phyloP scores from a whole-genome alignment of 805 yeast genomes.

The Clavispora phyllophila region DNA sequence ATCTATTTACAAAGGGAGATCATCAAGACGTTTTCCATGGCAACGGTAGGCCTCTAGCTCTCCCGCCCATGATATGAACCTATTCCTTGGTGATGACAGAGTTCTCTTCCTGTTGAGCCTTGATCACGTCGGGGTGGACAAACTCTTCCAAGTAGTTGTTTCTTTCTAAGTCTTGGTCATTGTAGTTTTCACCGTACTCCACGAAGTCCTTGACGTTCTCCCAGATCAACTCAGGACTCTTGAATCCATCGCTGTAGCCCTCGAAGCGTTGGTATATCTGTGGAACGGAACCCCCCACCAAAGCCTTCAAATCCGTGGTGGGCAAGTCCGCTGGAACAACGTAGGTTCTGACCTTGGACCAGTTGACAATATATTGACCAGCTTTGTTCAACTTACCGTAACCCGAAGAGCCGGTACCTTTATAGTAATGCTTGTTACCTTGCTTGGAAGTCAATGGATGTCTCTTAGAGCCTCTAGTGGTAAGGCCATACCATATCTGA shows the following conservation, averaged over 20 bases:
- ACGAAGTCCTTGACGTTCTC: slow-evolving; percentile 72
- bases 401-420: slow-evolving; percentile 95
- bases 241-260: slow-evolving; percentile 68
- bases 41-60: not conserved
- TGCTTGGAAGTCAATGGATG: slow-evolving; percentile 82
- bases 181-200: slow-evolving; percentile 58
- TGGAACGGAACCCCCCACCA: slow-evolving; percentile 72
- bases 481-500: slow-evolving; percentile 71
- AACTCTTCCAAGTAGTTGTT: slow-evolving; percentile 32
- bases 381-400: slow-evolving; percentile 72
- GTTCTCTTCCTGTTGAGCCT: slow-evolving; percentile 11
- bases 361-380: slow-evolving; percentile 75
- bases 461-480: slow-evolving; percentile 80
- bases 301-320: slow-evolving; percentile 52
- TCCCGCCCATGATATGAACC: not conserved
- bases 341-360: slow-evolving; percentile 84
- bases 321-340: slow-evolving; percentile 62
- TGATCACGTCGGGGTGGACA: slow-evolving; percentile 22
- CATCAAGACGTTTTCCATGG: not conserved
- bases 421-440: slow-evolving; percentile 90
- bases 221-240: slow-evolving; percentile 69
- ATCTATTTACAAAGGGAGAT: not conserved
- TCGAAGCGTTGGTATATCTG: slow-evolving; percentile 59
- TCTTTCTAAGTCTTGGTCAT: slow-evolving; percentile 31
- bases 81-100: slow-evolving; percentile 7